Percentiles rank a stretch among this genome's conserved stretches.
Conservation (phyloP, 768 basidiomycete species). For the Phylloporus arenicola region DNA sequence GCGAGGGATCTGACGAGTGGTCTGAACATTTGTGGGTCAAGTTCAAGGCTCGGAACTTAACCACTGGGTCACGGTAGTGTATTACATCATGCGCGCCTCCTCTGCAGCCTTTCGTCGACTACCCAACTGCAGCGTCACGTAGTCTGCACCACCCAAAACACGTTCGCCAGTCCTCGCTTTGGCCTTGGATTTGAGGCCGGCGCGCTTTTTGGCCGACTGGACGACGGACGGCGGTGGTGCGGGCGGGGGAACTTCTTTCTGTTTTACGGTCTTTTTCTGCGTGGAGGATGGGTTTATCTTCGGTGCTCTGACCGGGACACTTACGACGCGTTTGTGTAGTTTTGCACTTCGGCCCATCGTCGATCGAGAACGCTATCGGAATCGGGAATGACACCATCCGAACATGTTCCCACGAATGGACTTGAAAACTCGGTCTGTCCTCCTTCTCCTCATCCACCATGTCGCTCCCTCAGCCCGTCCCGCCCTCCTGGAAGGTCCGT, state of each 20-base stretch:
- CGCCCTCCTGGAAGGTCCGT: slow-evolving; percentile 97
- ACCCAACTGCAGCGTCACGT: slow-evolving; percentile 67
- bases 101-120: slow-evolving; percentile 59
- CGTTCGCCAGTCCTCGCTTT: slow-evolving; percentile 25
- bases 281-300: background rate
- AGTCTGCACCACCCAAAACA: slow-evolving; percentile 72
- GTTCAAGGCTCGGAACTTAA: slow-evolving; percentile 20
- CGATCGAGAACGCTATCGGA: background rate
- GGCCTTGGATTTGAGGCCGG: slow-evolving; percentile 22
- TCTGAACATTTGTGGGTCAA: slow-evolving; percentile 13
- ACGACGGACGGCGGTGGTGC: background rate
- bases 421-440: slow-evolving; percentile 5
- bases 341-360: slow-evolving; percentile 35
- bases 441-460: slow-evolving; percentile 37
- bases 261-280: slow-evolving; percentile 24
- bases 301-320: slow-evolving; percentile 1
- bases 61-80: background rate
- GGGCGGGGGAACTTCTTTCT: background rate
- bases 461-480: slow-evolving; percentile 93
- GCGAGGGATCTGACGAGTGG: slow-evolving; percentile 11
- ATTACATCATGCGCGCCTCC: slow-evolving; percentile 45
- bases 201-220: slow-evolving; percentile 26
- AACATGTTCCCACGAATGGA: slow-evolving; percentile 27
- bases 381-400: background rate
- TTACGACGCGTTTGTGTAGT: slow-evolving; percentile 30